These are phyloP conservation scores for Heliamphora pulchella DNA, from an alignment of 179 eudicot genomes.

Conservation along the genomic window DNA sequence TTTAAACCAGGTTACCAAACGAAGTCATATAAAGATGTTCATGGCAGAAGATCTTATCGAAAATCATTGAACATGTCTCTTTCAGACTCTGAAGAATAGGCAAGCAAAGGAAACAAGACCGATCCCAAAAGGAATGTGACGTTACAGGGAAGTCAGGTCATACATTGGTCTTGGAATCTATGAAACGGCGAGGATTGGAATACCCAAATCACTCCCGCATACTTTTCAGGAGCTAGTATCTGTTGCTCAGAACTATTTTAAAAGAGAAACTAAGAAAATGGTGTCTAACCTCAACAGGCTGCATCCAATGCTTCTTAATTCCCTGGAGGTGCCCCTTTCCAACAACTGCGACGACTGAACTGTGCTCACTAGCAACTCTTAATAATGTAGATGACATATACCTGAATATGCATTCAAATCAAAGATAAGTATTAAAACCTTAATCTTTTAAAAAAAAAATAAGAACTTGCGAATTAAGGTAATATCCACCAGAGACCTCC, in stretches of 20 bases:
- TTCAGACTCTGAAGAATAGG: neutral
- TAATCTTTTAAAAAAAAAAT: neutral
- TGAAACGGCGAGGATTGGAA: neutral
- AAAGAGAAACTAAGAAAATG: neutral
- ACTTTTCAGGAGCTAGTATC: neutral
- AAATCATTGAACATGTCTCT: neutral
- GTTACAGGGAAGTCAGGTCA: neutral
- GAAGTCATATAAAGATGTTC: neutral
- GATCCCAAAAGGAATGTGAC: neutral
- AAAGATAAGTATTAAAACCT: neutral
- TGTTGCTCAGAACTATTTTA: neutral
- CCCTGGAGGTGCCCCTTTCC: conserved; percentile 96
- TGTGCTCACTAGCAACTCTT: conserved; percentile 63
- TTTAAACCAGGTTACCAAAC: too few relatives aligned
- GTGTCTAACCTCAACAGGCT: conserved; percentile 71
- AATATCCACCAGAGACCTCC: neutral
- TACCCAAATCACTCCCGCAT: neutral
- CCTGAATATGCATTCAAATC: conserved; percentile 34
- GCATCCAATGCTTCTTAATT: conserved; percentile 71
- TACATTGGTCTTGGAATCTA: neutral
- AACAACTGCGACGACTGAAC: conserved; percentile 92
- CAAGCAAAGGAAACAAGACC: neutral
- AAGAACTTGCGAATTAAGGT: neutral
- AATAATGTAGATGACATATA: conserved; percentile 79
- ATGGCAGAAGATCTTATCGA: neutral